These are phyloP conservation scores for Plenodomus lindquistii DNA, from an alignment of 2,329 filamentous ascomycete genomes.

Conservation along the genomic window DNA sequence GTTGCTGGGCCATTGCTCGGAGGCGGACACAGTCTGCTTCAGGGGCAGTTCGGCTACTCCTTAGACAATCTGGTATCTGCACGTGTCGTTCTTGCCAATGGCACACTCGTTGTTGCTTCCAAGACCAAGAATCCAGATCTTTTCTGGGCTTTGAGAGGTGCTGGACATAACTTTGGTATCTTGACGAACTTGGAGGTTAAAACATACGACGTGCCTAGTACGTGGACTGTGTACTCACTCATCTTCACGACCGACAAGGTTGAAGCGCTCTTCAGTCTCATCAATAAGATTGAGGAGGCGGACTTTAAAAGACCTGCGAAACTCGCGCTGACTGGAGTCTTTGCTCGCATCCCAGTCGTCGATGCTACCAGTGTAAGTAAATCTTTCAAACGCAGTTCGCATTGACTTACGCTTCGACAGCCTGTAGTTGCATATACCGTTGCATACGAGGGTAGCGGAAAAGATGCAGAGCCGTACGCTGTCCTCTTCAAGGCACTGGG, in stretches of 20 bases:
- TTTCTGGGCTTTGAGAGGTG: constrained; percentile 47
- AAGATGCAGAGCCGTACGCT: constrained; percentile 17
- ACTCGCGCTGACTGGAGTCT: constrained; percentile 14
- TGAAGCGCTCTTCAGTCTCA: constrained; percentile 35
- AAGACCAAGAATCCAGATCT: constrained; percentile 36
- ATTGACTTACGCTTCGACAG: constrained; percentile 3
- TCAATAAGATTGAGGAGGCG: constrained; percentile 25
- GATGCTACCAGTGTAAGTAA: constrained; percentile 19
- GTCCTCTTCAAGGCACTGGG: constrained; percentile 19
- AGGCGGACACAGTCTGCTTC: constrained; percentile 60
- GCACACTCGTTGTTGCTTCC: constrained; percentile 36
- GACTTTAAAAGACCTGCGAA: constrained; percentile 4
- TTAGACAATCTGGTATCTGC: constrained; percentile 39
- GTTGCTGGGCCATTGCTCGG: constrained; percentile 61
- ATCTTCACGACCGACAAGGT: constrained; percentile 26
- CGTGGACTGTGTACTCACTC: constrained; percentile 15
- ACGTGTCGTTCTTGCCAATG: constrained; percentile 32
- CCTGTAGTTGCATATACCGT: constrained; percentile 20
- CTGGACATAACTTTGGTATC: constrained; percentile 46
- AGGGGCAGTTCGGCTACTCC: constrained; percentile 45
- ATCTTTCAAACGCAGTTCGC: not conserved
- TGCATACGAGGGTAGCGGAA: constrained; percentile 19
- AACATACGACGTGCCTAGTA: constrained; percentile 10
- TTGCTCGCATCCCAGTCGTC: constrained; percentile 10
- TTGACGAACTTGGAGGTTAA: constrained; percentile 44